Evolutionary conservation across 129 eudicot species (phyloP).

Genomic region (sunflower (Helianthus annuus)): DNA sequence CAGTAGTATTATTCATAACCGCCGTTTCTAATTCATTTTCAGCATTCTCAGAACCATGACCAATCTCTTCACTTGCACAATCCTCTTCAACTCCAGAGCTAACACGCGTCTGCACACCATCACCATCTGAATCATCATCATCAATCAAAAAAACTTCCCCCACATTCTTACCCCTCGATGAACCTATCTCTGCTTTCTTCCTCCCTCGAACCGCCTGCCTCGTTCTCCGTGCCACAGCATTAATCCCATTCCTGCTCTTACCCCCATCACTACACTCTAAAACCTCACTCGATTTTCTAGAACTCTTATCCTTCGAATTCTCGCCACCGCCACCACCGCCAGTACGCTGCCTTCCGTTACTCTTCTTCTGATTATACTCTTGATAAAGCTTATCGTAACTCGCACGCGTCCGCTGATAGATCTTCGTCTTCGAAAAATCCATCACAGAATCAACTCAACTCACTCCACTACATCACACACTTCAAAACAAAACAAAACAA

Average conservation of each 20-base stretch:
- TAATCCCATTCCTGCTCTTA: neutral
- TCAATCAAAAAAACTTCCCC: neutral
- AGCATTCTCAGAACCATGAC: neutral
- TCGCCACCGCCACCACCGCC: neutral
- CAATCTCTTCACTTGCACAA: conserved; percentile 20
- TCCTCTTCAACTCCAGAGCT: conserved; percentile 1
- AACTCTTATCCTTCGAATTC: conserved; percentile 1
- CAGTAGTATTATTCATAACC: neutral
- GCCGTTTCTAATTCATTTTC: neutral
- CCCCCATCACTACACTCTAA: conserved; percentile 12
- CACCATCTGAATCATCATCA: conserved; percentile 15
- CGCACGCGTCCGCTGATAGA: conserved; percentile 46
- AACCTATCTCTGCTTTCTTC: conserved; percentile 14
- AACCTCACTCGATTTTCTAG: conserved; percentile 18
- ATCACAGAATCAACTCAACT: conserved; percentile 20
- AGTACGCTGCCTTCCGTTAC: neutral
- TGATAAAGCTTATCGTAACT: conserved; percentile 35
- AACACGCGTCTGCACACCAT: neutral
- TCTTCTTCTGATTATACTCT: conserved; percentile 29
- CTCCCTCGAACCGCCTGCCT: conserved; percentile 3
- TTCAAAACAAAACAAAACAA: conserved; percentile 2
- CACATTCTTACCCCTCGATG: conserved; percentile 19
- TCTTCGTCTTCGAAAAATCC: conserved; percentile 37
- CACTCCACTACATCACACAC: conserved; percentile 13
- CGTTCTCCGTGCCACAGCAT: neutral